Conservation (phyloP, 805 yeast genomes). For the Metschnikowia lochheadii region DNA sequence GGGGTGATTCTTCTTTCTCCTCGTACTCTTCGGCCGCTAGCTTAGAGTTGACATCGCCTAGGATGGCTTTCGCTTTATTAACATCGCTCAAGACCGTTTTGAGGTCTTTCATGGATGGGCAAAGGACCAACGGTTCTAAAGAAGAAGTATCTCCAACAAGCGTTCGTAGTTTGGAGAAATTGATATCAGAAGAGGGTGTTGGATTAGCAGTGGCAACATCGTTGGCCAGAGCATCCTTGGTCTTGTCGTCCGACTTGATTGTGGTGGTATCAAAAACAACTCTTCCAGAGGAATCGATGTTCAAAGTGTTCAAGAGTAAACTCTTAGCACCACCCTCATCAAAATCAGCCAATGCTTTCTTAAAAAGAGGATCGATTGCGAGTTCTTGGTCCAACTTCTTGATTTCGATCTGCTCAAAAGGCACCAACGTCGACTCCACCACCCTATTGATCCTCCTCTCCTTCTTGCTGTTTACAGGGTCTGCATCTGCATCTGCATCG, state of each 20-base stretch:
- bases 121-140: conserved; percentile 39
- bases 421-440: conserved; percentile 19
- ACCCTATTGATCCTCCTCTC: conserved; percentile 19
- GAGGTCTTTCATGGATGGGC: conserved; percentile 68
- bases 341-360: conserved; percentile 69
- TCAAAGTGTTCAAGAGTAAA: conserved; percentile 57
- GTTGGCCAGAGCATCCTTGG: conserved; percentile 5
- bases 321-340: conserved; percentile 84
- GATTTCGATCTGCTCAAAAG: conserved; percentile 47
- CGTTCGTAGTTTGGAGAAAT: conserved; percentile 19
- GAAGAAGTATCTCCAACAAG: conserved; percentile 21
- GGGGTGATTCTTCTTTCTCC: background rate
- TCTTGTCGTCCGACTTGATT: conserved; percentile 14
- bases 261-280: conserved; percentile 65
- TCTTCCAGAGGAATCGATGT: conserved; percentile 48
- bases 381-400: conserved; percentile 61
- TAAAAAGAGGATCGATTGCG: conserved; percentile 69
- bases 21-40: conserved; percentile 18
- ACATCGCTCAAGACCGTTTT: conserved; percentile 55
- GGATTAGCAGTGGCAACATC: background rate
- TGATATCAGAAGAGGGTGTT: conserved; percentile 9
- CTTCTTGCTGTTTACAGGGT: conserved; percentile 17
- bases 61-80: conserved; percentile 45
- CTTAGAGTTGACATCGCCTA: conserved; percentile 38
- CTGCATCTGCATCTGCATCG: conserved; percentile 19